phyloP scores from a whole-genome alignment of 768 basidiomycete genomes.

The Pholiota microspora region DNA sequence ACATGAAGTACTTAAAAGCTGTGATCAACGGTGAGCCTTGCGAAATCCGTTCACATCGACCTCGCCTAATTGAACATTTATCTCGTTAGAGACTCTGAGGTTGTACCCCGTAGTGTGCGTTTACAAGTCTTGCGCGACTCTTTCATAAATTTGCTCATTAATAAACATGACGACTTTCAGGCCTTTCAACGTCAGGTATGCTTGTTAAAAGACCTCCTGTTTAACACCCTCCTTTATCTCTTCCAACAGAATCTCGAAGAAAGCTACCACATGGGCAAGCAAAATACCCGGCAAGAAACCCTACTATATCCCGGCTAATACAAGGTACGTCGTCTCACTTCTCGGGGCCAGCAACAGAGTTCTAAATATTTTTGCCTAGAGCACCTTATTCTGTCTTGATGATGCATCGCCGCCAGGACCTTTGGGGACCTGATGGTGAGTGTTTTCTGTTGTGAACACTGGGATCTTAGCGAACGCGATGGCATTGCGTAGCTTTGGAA shows the following conservation, averaged over 20 bases:
- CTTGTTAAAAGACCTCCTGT: not conserved
- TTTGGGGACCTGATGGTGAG: constrained; percentile 69
- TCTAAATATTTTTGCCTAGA: constrained; percentile 19
- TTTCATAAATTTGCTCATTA: too few species aligned
- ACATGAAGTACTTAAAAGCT: constrained; percentile 54
- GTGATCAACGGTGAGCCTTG: constrained; percentile 38
- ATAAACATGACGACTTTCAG: constrained; percentile 22
- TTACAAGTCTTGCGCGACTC: too few species aligned
- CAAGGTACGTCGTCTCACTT: constrained; percentile 8
- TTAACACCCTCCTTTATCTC: too few species aligned
- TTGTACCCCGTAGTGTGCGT: constrained; percentile 51
- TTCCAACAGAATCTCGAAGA: not conserved
- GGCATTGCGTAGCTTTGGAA: constrained; percentile 44
- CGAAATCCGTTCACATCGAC: not conserved
- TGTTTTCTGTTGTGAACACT: not conserved
- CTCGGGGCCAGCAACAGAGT: too few species aligned
- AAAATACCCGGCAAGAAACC: constrained; percentile 26
- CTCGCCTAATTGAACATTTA: too few species aligned
- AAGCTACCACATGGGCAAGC: not conserved
- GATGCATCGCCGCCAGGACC: constrained; percentile 61
- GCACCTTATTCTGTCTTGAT: constrained; percentile 46
- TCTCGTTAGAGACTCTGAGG: constrained; percentile 41
- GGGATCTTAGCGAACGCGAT: too few species aligned
- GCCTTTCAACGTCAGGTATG: constrained; percentile 30
- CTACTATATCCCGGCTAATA: constrained; percentile 34